Base-by-base conservation (phyloP, 1,139 yeast species). In the Geotrichum australiense region DNA sequence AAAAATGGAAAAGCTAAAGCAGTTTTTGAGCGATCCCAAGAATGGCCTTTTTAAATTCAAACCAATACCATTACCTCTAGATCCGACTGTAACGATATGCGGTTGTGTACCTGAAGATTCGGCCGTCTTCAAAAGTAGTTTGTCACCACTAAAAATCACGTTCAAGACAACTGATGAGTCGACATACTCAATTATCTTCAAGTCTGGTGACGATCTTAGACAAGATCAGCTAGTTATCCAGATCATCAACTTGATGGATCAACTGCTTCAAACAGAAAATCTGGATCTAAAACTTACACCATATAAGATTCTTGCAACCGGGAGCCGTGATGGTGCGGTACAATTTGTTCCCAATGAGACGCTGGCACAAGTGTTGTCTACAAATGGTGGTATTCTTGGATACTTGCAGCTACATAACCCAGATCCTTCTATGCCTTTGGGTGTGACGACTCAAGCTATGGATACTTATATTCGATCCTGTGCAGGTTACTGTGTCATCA, bases 401-500 rank as follows among this genome's bases (percentile, higher is more conserved):
- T 91, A 73, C 53, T 66, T 93, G 39, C 76, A 74, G 47, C 68
- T 71, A 21, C 80, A 85, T 52, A 80, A 84, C 50, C 80, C 81
- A 0, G 81, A 73, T 35, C 49, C 69, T 63, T 5, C 53, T 60
- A 74, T 79, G 0, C 83, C 81, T 29, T 66, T 82, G 30, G 94
- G 94, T 0, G 94, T 91, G 0, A 72, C 78, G 14, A 70, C 79
- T 0, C 74, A 74, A 48, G 81, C 80, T 1, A 86, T 91, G 95
- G 98, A 91, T 52, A 91, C 84, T 50, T 93, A 85, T 63, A 93
- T 93, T 11, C 76, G 89, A 50, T 86, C 96, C 2, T 87, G 97
- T 62, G 98, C 98, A 22, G 98, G 98, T 0, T 91, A 93, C 59
- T 91, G 97, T 69, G 98, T 93, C 2, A 85, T 93, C 27, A 93